Conservation (phyloP, 331 rosid genomes). For the Telfairia occidentalis region DNA sequence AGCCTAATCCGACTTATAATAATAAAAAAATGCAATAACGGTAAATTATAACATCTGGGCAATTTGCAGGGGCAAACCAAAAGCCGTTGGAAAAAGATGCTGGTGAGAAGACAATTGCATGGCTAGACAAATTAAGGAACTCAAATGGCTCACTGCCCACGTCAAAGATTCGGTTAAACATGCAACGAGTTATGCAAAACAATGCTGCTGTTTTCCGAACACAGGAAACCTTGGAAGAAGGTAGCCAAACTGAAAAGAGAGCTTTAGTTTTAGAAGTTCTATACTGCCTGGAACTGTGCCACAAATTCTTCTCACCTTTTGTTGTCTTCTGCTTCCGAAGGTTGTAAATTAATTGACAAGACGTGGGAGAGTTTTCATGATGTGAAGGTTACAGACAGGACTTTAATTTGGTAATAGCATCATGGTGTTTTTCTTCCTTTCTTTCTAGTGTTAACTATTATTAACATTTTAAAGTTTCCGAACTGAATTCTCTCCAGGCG, state of each 20-base stretch:
- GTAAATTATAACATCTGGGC: slow-evolving; percentile 8
- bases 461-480: slow-evolving; percentile 6
- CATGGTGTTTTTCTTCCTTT: background rate
- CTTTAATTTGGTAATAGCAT: slow-evolving; percentile 62
- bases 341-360: slow-evolving; percentile 64
- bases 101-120: slow-evolving; percentile 83
- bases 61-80: slow-evolving; percentile 62
- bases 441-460: background rate
- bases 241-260: slow-evolving; percentile 18
- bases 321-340: slow-evolving; percentile 23
- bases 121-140: slow-evolving; percentile 87
- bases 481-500: background rate
- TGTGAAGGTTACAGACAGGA: slow-evolving; percentile 66
- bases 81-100: slow-evolving; percentile 84
- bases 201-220: slow-evolving; percentile 99
- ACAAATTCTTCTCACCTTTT: background rate
- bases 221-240: slow-evolving; percentile 87
- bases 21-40: background rate
- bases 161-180: slow-evolving; percentile 69
- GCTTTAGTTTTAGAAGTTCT: background rate
- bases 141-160: slow-evolving; percentile 79
- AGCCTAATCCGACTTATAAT: background rate
- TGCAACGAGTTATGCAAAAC: slow-evolving; percentile 90
- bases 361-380: slow-evolving; percentile 72
- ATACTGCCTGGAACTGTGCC: background rate